These are phyloP conservation scores for Mucor mucedo DNA, from an alignment of 371 early-diverging fungal species.

Conservation along the genomic window DNA sequence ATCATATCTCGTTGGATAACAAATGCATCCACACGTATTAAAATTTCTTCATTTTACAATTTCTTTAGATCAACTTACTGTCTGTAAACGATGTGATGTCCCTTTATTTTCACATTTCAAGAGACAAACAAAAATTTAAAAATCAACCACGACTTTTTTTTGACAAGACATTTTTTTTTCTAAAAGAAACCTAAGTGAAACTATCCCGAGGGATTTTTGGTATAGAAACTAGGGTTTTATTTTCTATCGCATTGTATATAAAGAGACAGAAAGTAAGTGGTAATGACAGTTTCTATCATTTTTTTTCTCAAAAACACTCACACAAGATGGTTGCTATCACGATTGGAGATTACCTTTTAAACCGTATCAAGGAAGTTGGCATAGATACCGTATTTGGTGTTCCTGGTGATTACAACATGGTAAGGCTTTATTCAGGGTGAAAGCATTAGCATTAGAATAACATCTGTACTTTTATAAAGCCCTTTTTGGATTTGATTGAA, in stretches of 20 bases:
- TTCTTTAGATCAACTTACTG: not conserved
- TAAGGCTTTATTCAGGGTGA: constrained; percentile 4
- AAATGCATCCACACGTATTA: constrained; percentile 78
- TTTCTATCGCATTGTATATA: no score
- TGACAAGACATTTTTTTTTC: no score
- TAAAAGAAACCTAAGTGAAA: no score
- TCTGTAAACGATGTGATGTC: no score
- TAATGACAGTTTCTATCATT: not conserved
- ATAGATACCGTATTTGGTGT: constrained; percentile 50
- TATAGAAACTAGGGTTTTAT: no score
- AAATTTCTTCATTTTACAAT: constrained; percentile 45
- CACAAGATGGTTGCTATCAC: constrained; percentile 25
- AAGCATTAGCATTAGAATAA: not conserved
- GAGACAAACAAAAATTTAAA: no score
- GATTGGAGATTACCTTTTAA: constrained; percentile 40
- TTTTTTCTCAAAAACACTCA: not conserved
- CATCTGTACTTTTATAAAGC: not conserved
- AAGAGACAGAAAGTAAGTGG: no score
- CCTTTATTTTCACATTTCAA: no score
- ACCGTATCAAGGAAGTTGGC: constrained; percentile 51
- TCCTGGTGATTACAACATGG: constrained; percentile 59
- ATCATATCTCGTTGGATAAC: constrained; percentile 54
- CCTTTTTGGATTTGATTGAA: constrained; percentile 39
- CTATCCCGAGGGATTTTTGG: no score
- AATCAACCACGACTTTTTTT: no score